Evolutionary conservation across 1,284 basidiomycete species (phyloP), one percentile per base, ranked within the genome.

Genomic region (Mrakiaceae sp.): DNA sequence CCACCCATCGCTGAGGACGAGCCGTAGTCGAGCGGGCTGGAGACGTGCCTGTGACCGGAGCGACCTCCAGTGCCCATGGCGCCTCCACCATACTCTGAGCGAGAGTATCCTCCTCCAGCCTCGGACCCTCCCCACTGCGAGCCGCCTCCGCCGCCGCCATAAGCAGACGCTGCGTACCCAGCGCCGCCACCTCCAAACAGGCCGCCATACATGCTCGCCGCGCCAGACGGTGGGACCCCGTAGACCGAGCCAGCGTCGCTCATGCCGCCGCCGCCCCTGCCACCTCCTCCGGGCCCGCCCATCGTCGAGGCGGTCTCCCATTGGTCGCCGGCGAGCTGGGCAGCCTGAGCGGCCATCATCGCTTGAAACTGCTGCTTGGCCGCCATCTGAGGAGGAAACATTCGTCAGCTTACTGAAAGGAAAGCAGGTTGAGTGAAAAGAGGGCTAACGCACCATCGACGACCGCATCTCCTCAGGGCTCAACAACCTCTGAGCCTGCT

Each of bases 321-420:
- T 42, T 62, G 55, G 39, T 66, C 64, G 9, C 50, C 60, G 3
- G 64, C 64, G 8, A 66, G 27, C 53, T 60, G 60, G 43, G 56
- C 57, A 3, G 64, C 64, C 12, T 66, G 58, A n/a, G 64, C 64
- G 4, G 64, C 64, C 64, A 66, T 66, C 7, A 39, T 8, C 6
- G 54, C 43, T 27, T 62, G 60, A 39, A 66, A 66, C 51, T 66
- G 64, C 50, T 61, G 59, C 49, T 66, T 66, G 54, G 60, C 64
- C 55, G 62, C 62, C 64, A 62, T 62, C 64, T 66, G 47, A 49
- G 39, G 39, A 47, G 52, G 52, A 52, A 9, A 14, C 8, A 16
- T 9, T 16, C 12, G 42, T 57, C 55, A 57, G 55, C 53, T 2
- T 27, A 27, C 27, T 27, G 27, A 27, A 2, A 27, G 27, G 27